Conservation (phyloP, 1,139 yeast genomes). For the Yamadazyma oceani region DNA sequence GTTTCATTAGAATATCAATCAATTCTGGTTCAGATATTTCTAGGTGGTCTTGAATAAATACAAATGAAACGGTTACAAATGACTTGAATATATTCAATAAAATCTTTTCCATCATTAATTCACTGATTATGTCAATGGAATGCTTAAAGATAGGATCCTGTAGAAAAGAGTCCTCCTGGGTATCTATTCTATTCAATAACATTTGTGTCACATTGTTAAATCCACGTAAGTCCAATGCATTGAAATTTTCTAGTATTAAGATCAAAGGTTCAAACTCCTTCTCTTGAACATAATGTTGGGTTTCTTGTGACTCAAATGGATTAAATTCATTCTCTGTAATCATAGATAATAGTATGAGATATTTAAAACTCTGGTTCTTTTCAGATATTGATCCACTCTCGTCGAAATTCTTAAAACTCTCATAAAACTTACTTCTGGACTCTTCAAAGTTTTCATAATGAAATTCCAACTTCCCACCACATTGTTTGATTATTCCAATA, state of each 20-base stretch:
- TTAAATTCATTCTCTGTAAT: slow-evolving; percentile 64
- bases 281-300: slow-evolving; percentile 44
- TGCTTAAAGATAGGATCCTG: slow-evolving; percentile 31
- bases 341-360: slow-evolving; percentile 62
- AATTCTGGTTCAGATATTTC: slow-evolving; percentile 28
- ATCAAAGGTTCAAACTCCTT: slow-evolving; percentile 35
- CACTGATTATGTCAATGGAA: slow-evolving; percentile 27
- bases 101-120: slow-evolving; percentile 33
- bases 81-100: slow-evolving; percentile 30
- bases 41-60: slow-evolving; percentile 24
- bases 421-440: slow-evolving; percentile 68
- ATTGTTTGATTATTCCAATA: slow-evolving; percentile 69
- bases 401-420: slow-evolving; percentile 73
- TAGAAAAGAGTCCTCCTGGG: slow-evolving; percentile 22
- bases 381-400: slow-evolving; percentile 65
- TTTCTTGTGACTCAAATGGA: slow-evolving; percentile 65
- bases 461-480: slow-evolving; percentile 72
- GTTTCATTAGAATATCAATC: slow-evolving; percentile 34
- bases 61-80: slow-evolving; percentile 28
- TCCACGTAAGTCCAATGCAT: slow-evolving; percentile 26
- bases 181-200: slow-evolving; percentile 17
- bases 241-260: slow-evolving; percentile 30
- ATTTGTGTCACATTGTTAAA: slow-evolving; percentile 16
- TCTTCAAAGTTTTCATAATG: slow-evolving; percentile 57
- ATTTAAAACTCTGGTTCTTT: slow-evolving; percentile 58